Conservation (phyloP, 2,329 filamentous ascomycete genomes). For the Cytospora piceicola region DNA sequence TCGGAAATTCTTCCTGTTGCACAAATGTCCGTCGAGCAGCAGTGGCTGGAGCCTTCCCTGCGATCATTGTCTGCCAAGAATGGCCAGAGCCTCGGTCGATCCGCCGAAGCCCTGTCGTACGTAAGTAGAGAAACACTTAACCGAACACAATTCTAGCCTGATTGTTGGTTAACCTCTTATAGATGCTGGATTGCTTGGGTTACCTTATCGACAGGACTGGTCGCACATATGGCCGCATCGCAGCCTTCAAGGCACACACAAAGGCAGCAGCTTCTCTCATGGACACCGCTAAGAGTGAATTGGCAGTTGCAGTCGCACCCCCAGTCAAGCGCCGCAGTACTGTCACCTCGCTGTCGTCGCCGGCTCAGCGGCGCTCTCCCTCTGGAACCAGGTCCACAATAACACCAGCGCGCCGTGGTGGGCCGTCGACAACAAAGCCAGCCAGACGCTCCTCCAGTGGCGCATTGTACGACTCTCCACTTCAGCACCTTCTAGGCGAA, state of each 20-base stretch:
- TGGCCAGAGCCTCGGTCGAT: slow-evolving; percentile 48
- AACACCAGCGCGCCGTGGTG: slow-evolving; percentile 21
- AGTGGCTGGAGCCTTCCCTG: slow-evolving; percentile 65
- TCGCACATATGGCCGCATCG: slow-evolving; percentile 46
- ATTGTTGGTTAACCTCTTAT: slow-evolving; percentile 32
- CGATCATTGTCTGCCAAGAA: slow-evolving; percentile 48
- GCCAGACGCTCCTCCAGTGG: slow-evolving; percentile 44
- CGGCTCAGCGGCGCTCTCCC: slow-evolving; percentile 38
- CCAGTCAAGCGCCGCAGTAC: slow-evolving; percentile 36
- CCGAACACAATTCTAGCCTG: neutral
- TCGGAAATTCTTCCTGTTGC: slow-evolving; percentile 71
- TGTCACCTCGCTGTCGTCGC: slow-evolving; percentile 37
- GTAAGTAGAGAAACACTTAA: slow-evolving; percentile 42
- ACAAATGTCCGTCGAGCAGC: slow-evolving; percentile 71
- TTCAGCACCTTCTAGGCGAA: slow-evolving; percentile 53
- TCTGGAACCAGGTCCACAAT: slow-evolving; percentile 19
- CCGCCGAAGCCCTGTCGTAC: slow-evolving; percentile 54
- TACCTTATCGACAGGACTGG: slow-evolving; percentile 54
- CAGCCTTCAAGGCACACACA: slow-evolving; percentile 53
- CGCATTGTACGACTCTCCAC: slow-evolving; percentile 43
- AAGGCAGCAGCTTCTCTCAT: slow-evolving; percentile 45
- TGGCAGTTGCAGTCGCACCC: slow-evolving; percentile 38
- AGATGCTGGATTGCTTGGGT: slow-evolving; percentile 58
- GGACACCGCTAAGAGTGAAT: slow-evolving; percentile 49
- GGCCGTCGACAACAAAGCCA: slow-evolving; percentile 21